Percentiles rank a stretch among this genome's conserved stretches.
phyloP scores from a whole-genome alignment of 2,329 filamentous ascomycete species.

The Aspergillus transmontanensis region DNA sequence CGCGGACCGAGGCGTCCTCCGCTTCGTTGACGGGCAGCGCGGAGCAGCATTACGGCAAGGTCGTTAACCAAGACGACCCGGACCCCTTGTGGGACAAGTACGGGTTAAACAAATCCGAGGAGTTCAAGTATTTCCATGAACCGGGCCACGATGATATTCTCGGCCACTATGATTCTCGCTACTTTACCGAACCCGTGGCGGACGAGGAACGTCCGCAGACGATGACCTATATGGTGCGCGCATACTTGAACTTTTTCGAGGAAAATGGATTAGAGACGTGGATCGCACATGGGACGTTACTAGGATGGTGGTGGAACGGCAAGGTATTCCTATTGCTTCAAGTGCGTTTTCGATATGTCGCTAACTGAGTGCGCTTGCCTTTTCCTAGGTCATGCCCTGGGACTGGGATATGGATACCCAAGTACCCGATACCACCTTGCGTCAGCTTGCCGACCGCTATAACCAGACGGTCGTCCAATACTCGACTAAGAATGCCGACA shows the following conservation, averaged over 20 bases:
- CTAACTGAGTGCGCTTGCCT: background rate
- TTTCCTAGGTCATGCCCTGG: constrained; percentile 71
- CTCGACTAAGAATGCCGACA: constrained; percentile 40
- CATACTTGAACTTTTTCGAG: constrained; percentile 70
- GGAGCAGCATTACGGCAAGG: constrained; percentile 14
- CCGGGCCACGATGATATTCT: constrained; percentile 62
- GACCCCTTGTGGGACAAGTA: constrained; percentile 27
- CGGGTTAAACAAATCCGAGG: constrained; percentile 32
- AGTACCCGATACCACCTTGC: constrained; percentile 67
- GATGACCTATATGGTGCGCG: constrained; percentile 69
- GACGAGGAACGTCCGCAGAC: constrained; percentile 69
- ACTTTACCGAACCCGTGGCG: constrained; percentile 63
- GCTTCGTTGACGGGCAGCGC: constrained; percentile 8
- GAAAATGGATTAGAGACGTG: constrained; percentile 73
- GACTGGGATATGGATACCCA: constrained; percentile 85
- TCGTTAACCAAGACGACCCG: constrained; percentile 14
- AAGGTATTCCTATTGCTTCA: constrained; percentile 43
- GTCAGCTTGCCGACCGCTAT: constrained; percentile 64
- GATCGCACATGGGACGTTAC: constrained; percentile 80
- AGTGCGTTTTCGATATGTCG: background rate
- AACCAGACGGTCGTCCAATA: constrained; percentile 67
- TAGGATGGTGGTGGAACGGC: constrained; percentile 89
- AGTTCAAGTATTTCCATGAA: constrained; percentile 67
- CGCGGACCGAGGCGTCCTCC: constrained; percentile 21
- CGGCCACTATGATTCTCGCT: constrained; percentile 75